These are phyloP conservation scores for Nigrograna mackinnonii DNA, from an alignment of 2,329 filamentous ascomycete genomes.

Conservation along the genomic window DNA sequence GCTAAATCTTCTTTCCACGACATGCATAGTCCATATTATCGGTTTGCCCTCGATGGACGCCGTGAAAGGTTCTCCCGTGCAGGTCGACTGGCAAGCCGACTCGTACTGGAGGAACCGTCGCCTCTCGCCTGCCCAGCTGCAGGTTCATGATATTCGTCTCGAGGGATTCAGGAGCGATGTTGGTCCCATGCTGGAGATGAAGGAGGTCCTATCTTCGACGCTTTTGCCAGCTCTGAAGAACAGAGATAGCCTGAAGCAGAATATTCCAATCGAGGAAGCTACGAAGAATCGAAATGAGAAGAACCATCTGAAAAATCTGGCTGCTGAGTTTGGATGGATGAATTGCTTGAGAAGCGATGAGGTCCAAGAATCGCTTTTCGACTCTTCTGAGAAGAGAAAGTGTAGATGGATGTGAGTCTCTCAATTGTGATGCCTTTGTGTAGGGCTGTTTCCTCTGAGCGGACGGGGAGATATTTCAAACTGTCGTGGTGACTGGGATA, in stretches of 20 bases:
- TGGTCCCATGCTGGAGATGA: slow-evolving; percentile 44
- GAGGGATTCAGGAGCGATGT: slow-evolving; percentile 33
- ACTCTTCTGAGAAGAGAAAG: slow-evolving; percentile 31
- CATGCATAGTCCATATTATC: neutral
- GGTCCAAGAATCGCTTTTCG: slow-evolving; percentile 31
- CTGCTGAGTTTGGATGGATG: slow-evolving; percentile 48
- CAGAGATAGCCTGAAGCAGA: slow-evolving; percentile 22
- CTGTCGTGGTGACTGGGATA: too few relatives aligned
- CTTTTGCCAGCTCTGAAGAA: slow-evolving; percentile 34
- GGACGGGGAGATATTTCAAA: too few relatives aligned
- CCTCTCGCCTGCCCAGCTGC: slow-evolving; percentile 43
- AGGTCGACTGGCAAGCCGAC: slow-evolving; percentile 40
- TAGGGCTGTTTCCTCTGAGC: neutral
- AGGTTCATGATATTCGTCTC: slow-evolving; percentile 44
- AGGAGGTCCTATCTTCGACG: slow-evolving; percentile 36
- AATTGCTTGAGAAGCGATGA: slow-evolving; percentile 37
- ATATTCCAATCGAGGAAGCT: slow-evolving; percentile 19
- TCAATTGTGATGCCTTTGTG: slow-evolving; percentile 2
- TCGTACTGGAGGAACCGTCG: slow-evolving; percentile 42
- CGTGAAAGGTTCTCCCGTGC: slow-evolving; percentile 20
- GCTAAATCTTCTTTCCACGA: neutral
- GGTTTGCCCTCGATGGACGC: slow-evolving; percentile 10
- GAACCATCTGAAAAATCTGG: slow-evolving; percentile 35
- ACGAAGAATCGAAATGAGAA: slow-evolving; percentile 41
- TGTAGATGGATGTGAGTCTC: slow-evolving; percentile 50